Conservation (phyloP, 164 flowering plant species). For the Nymphaea colorata region DNA sequence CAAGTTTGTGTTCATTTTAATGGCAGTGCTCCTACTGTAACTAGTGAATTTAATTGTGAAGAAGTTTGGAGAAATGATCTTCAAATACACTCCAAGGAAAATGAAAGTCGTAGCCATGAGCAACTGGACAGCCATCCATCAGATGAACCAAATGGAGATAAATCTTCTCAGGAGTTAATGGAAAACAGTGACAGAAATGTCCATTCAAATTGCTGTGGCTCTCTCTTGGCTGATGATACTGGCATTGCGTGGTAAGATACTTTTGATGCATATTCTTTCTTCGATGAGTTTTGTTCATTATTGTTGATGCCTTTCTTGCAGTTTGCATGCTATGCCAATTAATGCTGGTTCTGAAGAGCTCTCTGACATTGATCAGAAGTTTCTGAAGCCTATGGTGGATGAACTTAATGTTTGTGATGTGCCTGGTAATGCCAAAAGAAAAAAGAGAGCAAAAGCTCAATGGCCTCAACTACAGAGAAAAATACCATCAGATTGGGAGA, state of each 20-base stretch:
- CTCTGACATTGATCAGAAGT: not conserved
- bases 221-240: too few species aligned
- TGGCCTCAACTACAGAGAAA: constrained; percentile 13
- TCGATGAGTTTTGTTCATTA: too few species aligned
- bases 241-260: too few species aligned
- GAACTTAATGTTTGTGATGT: constrained; percentile 1
- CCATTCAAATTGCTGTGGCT: too few species aligned
- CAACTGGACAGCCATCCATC: too few species aligned
- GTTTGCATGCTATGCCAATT: not conserved
- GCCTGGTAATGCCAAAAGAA: constrained; percentile 11
- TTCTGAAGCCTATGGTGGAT: constrained; percentile 8
- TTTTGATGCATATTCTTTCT: too few species aligned
- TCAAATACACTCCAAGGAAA: too few species aligned
- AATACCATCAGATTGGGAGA: too few species aligned
- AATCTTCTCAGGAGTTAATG: too few species aligned
- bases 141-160: too few species aligned
- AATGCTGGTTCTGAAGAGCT: constrained; percentile 1
- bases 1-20: not conserved
- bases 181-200: too few species aligned
- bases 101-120: too few species aligned
- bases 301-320: not conserved
- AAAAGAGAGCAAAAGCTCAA: constrained; percentile 36
- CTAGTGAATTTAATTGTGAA: constrained; percentile 12
- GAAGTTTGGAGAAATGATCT: constrained; percentile 11
- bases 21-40: constrained; percentile 7